Evolutionary conservation across 2,329 filamentous ascomycete species (phyloP).

Genomic region (Aspergillus luchuensis): DNA sequence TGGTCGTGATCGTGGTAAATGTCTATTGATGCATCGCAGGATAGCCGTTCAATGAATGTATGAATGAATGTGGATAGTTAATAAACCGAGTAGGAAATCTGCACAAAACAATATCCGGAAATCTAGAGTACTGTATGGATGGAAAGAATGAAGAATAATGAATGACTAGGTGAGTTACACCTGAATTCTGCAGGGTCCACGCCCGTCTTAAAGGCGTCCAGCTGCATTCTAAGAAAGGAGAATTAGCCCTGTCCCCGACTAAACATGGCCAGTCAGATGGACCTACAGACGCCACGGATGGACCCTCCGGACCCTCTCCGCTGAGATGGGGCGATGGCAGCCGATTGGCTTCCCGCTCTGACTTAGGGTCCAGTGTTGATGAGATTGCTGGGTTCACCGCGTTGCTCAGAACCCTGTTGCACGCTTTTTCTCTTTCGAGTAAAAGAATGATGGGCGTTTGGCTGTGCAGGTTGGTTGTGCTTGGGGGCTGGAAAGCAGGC

Average conservation of each 20-base stretch:
- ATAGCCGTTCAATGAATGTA: neutral
- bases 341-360: no score
- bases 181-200: neutral
- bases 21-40: neutral
- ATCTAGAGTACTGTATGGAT: neutral
- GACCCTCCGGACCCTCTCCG: no score
- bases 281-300: no score
- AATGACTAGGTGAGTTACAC: neutral
- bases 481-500: no score
- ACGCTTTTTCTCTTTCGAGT: no score
- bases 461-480: no score
- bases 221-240: neutral
- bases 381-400: no score
- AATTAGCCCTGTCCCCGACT: neutral
- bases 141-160: neutral
- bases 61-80: neutral
- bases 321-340: no score
- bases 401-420: no score
- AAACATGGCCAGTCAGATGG: neutral
- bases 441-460: no score
- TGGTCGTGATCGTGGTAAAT: neutral
- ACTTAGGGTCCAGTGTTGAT: no score
- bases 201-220: neutral
- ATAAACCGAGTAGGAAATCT: neutral
- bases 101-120: neutral